Evolutionary conservation across 2,329 filamentous ascomycete genomes (phyloP).

Genomic region (Dothideomycetes sp.): DNA sequence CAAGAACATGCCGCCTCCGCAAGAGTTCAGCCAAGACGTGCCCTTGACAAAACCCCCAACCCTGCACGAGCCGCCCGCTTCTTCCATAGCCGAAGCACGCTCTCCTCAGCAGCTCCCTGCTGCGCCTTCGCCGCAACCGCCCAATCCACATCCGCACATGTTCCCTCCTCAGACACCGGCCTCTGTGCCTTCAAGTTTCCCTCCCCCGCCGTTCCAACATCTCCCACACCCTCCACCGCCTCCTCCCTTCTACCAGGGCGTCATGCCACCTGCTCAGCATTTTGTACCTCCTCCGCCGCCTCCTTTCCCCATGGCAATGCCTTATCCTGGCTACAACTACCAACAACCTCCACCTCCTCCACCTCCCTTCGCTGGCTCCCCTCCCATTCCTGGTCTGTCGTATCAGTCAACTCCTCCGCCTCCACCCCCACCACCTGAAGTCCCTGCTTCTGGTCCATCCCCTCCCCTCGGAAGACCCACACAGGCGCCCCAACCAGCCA

Average conservation of each 20-base stretch:
- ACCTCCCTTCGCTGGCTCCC: background rate
- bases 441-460: constrained; percentile 13
- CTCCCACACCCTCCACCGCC: background rate
- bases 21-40: constrained; percentile 9
- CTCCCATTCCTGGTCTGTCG: constrained; percentile 20
- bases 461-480: constrained; percentile 19
- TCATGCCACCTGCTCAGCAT: too few relatives aligned
- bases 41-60: too few relatives aligned
- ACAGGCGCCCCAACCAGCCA: constrained; percentile 31
- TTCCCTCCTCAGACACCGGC: constrained; percentile 26
- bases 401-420: constrained; percentile 21
- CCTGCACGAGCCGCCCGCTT: too few relatives aligned
- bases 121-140: constrained; percentile 43
- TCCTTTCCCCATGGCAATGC: background rate
- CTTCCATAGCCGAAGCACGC: constrained; percentile 3
- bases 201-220: constrained; percentile 19
- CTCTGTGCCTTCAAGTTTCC: constrained; percentile 24
- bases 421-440: constrained; percentile 8
- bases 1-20: constrained; percentile 10
- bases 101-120: constrained; percentile 20
- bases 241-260: too few relatives aligned
- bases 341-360: constrained; percentile 22
- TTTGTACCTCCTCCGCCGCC: background rate
- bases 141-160: constrained; percentile 40
- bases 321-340: constrained; percentile 18